Conservation (phyloP, 345 rosid species). For the Durio zibethinus region DNA sequence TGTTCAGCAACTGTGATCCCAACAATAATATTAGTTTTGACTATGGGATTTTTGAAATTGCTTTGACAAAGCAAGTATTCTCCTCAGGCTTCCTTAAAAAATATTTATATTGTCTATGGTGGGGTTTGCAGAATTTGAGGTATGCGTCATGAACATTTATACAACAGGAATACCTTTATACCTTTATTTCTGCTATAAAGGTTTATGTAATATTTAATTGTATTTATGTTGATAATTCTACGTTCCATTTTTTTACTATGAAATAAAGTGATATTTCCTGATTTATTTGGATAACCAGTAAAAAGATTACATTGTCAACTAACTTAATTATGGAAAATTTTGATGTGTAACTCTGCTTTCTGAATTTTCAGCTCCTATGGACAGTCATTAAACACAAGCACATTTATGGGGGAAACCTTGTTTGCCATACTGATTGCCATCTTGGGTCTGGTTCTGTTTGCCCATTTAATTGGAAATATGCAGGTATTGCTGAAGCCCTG, state of each 20-base stretch:
- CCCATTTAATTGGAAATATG: slow-evolving; percentile 62
- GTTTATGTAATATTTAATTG: neutral
- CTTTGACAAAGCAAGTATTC: slow-evolving; percentile 56
- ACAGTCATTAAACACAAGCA: slow-evolving; percentile 44
- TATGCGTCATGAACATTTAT: slow-evolving; percentile 19
- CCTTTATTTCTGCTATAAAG: neutral
- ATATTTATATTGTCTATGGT: slow-evolving; percentile 89
- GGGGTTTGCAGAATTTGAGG: slow-evolving; percentile 94
- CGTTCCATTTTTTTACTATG: neutral
- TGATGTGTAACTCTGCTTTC: slow-evolving; percentile 1
- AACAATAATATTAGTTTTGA: slow-evolving; percentile 37
- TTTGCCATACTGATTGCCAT: slow-evolving; percentile 56
- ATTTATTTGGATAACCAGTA: neutral
- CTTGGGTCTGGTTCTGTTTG: slow-evolving; percentile 64
- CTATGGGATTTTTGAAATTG: slow-evolving; percentile 69
- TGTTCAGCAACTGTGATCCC: slow-evolving; percentile 63
- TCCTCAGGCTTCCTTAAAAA: slow-evolving; percentile 58
- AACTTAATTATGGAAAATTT: slow-evolving; percentile 1
- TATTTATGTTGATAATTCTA: neutral
- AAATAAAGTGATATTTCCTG: neutral
- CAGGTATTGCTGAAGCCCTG: slow-evolving; percentile 30
- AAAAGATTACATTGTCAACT: neutral
- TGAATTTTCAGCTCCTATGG: slow-evolving; percentile 50
- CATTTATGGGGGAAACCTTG: slow-evolving; percentile 47
- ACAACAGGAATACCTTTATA: neutral